Percentiles rank a stretch among this genome's conserved stretches.
phyloP scores from a whole-genome alignment of 352 stramenopile species.

The Ophiocytium majus region DNA sequence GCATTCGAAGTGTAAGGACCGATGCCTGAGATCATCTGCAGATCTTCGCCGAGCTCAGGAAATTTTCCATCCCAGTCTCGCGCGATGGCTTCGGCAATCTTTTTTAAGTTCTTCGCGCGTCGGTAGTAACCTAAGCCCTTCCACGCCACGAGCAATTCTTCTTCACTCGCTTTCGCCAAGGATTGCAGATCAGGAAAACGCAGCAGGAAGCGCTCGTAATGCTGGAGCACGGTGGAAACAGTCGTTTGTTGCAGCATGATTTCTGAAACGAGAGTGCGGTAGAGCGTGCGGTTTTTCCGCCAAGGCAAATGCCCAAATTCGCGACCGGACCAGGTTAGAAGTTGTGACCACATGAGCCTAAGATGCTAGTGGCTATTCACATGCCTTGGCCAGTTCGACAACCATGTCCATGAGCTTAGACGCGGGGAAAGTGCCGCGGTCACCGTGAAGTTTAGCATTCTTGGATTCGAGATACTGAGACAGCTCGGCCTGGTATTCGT shows the following conservation, averaged over 20 bases:
- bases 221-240: not conserved
- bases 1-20: constrained; percentile 9
- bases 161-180: not conserved
- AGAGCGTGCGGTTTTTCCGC: not conserved
- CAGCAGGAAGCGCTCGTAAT: not conserved
- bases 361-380: not conserved
- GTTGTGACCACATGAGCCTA: not conserved
- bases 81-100: constrained; percentile 8
- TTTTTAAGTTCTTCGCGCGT: not conserved
- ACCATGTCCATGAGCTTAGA: not conserved
- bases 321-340: not conserved
- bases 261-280: constrained; percentile 11
- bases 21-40: not conserved
- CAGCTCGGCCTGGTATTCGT: not conserved
- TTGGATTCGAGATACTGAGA: not conserved
- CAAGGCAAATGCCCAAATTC: not conserved
- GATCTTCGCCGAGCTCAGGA: not conserved
- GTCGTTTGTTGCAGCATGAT: constrained; percentile 15
- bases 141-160: not conserved
- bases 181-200: not conserved
- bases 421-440: not conserved
- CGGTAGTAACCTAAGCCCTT: constrained; percentile 3
- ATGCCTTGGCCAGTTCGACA: not conserved
- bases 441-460: not conserved
- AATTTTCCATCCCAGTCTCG: not conserved